These are phyloP conservation scores for Trametes meyenii DNA, from an alignment of 768 basidiomycete genomes.

Conservation along the genomic window DNA sequence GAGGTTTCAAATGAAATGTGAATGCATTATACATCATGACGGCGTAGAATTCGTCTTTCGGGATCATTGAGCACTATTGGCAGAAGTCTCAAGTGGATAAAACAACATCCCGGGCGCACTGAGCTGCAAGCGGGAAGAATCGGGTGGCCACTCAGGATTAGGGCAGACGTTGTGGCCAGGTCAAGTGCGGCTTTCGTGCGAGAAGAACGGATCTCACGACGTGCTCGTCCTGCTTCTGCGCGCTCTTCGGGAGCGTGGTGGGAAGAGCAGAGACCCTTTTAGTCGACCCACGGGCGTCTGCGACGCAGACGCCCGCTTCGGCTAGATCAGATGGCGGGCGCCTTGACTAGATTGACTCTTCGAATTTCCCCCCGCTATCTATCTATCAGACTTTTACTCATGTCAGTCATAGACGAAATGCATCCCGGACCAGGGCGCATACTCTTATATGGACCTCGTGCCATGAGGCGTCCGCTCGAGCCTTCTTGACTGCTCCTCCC, in stretches of 20 bases:
- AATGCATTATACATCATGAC: too few species aligned
- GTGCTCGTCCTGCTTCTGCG: background rate
- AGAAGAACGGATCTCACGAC: background rate
- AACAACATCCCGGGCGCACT: too few species aligned
- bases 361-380: too few species aligned
- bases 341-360: too few species aligned
- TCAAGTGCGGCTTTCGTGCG: background rate
- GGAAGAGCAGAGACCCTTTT: background rate
- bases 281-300: background rate
- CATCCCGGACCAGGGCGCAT: background rate
- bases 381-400: too few species aligned
- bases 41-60: too few species aligned
- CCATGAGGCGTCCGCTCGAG: background rate
- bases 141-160: too few species aligned
- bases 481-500: constrained; percentile 9
- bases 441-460: background rate
- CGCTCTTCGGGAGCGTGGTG: background rate
- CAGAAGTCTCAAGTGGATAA: too few species aligned
- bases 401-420: background rate
- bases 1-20: too few species aligned
- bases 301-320: background rate
- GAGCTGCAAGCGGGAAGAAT: too few species aligned
- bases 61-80: too few species aligned
- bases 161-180: background rate
- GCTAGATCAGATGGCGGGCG: too few species aligned